Evolutionary conservation across 192 early-diverging fungal genomes (phyloP), one percentile per base, ranked within the genome.

Genomic region (Chytriomyces confervae): DNA sequence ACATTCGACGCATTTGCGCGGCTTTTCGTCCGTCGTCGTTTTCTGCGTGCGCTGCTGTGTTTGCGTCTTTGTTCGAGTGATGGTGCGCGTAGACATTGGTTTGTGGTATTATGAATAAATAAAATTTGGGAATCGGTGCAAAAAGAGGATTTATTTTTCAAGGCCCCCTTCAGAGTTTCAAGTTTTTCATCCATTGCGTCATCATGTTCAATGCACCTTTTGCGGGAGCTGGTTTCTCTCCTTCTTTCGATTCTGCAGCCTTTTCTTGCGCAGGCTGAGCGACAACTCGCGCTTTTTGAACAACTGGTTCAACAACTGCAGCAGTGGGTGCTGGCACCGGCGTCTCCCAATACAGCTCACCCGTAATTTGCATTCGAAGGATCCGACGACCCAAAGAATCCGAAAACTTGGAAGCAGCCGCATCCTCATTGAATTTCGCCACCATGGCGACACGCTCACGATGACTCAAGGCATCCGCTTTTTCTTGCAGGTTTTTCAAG

Each of bases 261-360:
- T 4, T 44, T 71, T 57, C 13, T 44, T 74, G 20, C 20, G 16
- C 20, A 13, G 16, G 53, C 20, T 57, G 53, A n/a, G 53, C 16
- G 16, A 57, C 53, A 13, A 20, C 13, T 57, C 20, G 13, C 53
- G 16, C 20, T 57, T 57, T 20, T n/a, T n/a, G 20, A 20, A 20
- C 3, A 20, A 20, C 20, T 3, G 53, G 20, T n/a, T n/a, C 53
- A 57, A 57, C 53, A 13, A n/a, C 53, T 20, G 53, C 20, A 13
- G 13, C 20, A 13, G 53, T 57, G 18, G 16, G 11, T 16, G 63
- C 11, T 27, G 27, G 2, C 20, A 1, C 36, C 63, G 63, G 4
- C 27, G 24, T 29, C 20, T 65, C 74, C 74, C 74, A 76, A 20
- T 48, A 76, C 49, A 76, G 29, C 20, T 76, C 61, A 6, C 63